Base-by-base conservation (phyloP, 1,284 basidiomycete species). In the Irpex sp. region DNA sequence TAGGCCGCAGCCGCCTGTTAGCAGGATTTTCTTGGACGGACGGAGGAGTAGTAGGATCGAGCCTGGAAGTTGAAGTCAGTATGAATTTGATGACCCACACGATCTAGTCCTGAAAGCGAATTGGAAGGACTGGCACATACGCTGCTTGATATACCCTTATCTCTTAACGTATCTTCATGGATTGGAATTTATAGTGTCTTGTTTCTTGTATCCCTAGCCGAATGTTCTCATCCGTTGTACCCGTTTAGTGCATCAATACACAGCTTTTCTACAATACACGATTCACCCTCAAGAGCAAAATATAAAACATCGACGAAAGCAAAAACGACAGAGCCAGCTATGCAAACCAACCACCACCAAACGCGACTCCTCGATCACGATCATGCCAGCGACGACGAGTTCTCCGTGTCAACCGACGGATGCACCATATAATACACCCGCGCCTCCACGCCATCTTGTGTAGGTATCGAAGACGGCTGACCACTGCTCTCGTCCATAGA, bases 11-110 rank as follows among this genome's bases (percentile, higher is more conserved):
- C 73, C 78, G 36, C 78, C 82, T 4, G 70, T 83, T 54, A 91
- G 85, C 76, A 91, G 89, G 78, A 90, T 95, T 37, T 94, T 94
- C 68, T 67, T 92, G 52, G 91, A 94, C 67, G 88, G 88, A 14
- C 77, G 78, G 36, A 70, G 80, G 57, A 71, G 74, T 33, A 80
- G 77, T 67, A 75, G 77, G 57, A 66, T 77, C 18, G 49, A 51
- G 33, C 76, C 72, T 64, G 72, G 73, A 33, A 68, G 62, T 67
- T 64, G 21, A 51, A 52, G n/a, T n/a, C n/a, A n/a, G n/a, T n/a
- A n/a, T n/a, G n/a, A n/a, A n/a, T n/a, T n/a, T n/a, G n/a, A 52
- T 19, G 49, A 52, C 21, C n/a, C 16, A n/a, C 6, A 28, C 28
- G 28, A 28, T 28, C 28, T 28, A 28, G n/a, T n/a, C n/a, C n/a